A percentile compares a stretch with the other conserved stretches of the same genome.
Conservation (phyloP, 2,329 filamentous ascomycete genomes). For the Neopestalotiopsis sp. region DNA sequence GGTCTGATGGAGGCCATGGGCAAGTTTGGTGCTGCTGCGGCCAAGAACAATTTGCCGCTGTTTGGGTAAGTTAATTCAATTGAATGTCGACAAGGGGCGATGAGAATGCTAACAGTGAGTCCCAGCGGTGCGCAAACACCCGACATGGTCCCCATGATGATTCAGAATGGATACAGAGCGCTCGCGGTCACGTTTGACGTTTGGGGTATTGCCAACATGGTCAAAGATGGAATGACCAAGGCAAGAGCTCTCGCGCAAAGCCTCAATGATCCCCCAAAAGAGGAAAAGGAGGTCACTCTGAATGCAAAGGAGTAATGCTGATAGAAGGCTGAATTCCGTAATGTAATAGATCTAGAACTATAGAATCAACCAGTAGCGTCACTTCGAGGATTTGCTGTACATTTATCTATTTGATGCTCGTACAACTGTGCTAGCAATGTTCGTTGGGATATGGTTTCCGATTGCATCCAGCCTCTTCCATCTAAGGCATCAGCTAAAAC, state of each 20-base stretch:
- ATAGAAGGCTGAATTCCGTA: not conserved
- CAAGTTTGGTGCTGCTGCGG: slow-evolving; percentile 16
- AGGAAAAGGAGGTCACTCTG: not conserved
- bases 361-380: not conserved
- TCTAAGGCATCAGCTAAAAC: no score
- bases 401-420: no score
- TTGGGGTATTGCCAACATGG: slow-evolving; percentile 21
- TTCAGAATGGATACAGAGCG: slow-evolving; percentile 19
- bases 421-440: no score
- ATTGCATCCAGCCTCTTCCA: no score
- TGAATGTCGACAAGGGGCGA: not conserved
- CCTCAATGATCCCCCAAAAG: not conserved
- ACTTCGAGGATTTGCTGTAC: no score
- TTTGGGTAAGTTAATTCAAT: slow-evolving; percentile 26
- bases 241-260: slow-evolving; percentile 8
- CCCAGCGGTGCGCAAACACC: slow-evolving; percentile 60
- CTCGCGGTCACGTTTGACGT: slow-evolving; percentile 22
- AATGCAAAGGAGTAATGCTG: not conserved
- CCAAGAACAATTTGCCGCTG: slow-evolving; percentile 20
- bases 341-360: not conserved
- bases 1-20: slow-evolving; percentile 21
- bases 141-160: slow-evolving; percentile 20
- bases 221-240: slow-evolving; percentile 16
- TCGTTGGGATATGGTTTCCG: no score
- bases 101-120: slow-evolving; percentile 44